Base-by-base conservation (phyloP, 306 rosid species). In the Sindora glabra region DNA sequence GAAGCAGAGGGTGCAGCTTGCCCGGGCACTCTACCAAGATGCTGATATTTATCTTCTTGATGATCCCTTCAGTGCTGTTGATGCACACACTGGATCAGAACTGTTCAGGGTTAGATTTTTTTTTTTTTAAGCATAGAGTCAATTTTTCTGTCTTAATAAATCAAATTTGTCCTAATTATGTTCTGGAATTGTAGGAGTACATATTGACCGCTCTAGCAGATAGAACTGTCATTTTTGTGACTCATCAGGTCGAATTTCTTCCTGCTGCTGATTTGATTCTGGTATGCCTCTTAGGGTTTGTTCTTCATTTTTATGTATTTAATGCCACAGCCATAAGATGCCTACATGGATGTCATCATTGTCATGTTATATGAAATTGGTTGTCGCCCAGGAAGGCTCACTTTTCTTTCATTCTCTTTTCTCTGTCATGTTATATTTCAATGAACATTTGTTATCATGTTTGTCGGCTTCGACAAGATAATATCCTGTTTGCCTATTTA, bases 1-100 rank as follows among this genome's bases (percentile, higher is more conserved):
- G 85, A 94, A 89, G 81, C 99, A 94, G 81, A 79, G 99, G 48
- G 97, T 94, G 62, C 99, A 94, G 84, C 99, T 94, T 62, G 99
- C 99, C 17, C 84, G 99, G 54, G 99, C 99, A 50, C 97, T 94
- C 33, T 94, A 94, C 79, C 99, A 94, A 65, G 94, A 94, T 73
- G 94, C 99, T 40, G 97, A 94, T 73, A 75, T 89, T 69, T 94
- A 94, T 84, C 90, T 94, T 64, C 97, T 94, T 32, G 99, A 94
- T 38, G 99, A 94, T 69, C 99, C 99, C 62, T 94, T 94, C 72
- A 94, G 99, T 64, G 97, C 99, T 8, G 97, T 94, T 77, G 99
- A 94, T 61, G 95, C 96, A 26, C 99, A 89, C 76, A 94, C 99
- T 54, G 97, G 97, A 59, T 79, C 95, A 34, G 99, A 94, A 26